These are phyloP conservation scores for Pythium insidiosum DNA, from an alignment of 352 stramenopile species.

Conservation along the genomic window DNA sequence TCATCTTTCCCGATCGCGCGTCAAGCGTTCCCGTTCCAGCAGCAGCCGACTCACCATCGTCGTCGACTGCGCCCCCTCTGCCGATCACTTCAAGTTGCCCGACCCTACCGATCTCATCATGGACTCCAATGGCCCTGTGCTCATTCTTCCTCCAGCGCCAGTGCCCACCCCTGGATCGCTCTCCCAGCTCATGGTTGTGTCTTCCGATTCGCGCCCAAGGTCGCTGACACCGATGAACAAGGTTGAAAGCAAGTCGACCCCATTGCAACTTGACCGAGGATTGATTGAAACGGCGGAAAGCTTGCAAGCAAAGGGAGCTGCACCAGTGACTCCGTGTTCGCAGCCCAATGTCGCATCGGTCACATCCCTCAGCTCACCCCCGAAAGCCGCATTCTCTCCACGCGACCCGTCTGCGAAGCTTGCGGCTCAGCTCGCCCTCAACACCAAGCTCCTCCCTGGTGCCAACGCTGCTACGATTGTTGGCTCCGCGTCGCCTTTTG, in stretches of 20 bases:
- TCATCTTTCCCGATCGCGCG: no score
- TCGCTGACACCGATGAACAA: constrained; percentile 4
- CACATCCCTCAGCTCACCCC: background rate
- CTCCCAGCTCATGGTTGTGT: constrained; percentile 7
- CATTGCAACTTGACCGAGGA: constrained; percentile 1
- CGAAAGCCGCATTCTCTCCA: constrained; percentile 29
- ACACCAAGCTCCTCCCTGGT: background rate
- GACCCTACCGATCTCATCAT: no score
- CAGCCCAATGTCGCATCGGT: background rate
- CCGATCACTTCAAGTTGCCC: constrained; percentile 10
- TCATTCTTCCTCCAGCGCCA: constrained; percentile 12
- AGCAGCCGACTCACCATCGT: constrained; percentile 4
- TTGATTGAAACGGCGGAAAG: constrained; percentile 4
- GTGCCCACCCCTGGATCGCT: constrained; percentile 12
- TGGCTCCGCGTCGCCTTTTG: background rate
- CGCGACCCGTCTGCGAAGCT: constrained; percentile 47
- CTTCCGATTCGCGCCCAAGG: constrained; percentile 5
- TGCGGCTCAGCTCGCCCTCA: constrained; percentile 7
- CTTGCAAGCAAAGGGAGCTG: constrained; percentile 1
- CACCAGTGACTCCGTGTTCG: background rate
- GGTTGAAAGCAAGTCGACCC: constrained; percentile 4
- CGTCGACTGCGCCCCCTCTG: constrained; percentile 5
- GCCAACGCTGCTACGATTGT: constrained; percentile 10
- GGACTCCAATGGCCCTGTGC: constrained; percentile 20
- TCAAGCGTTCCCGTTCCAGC: background rate